Conservation (phyloP, 2,329 filamentous ascomycete genomes). For the Calonectria pteridis region DNA sequence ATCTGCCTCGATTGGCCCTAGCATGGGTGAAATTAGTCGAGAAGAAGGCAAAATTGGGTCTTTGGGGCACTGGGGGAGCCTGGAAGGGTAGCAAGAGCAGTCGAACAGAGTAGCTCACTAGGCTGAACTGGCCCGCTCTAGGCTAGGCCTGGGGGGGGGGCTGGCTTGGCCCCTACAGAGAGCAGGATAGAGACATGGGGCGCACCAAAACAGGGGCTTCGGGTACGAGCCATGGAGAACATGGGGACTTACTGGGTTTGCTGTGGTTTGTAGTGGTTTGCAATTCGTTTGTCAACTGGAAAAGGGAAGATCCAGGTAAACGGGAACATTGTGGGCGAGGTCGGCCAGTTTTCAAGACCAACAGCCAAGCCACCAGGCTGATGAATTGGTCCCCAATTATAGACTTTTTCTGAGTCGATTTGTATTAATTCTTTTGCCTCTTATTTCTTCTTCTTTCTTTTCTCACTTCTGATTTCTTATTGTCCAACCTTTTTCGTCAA, state of each 20-base stretch:
- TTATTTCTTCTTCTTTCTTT: too few species aligned
- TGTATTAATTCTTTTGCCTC: not conserved
- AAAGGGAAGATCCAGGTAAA: constrained; percentile 16
- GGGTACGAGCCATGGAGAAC: constrained; percentile 31
- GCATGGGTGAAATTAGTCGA: constrained; percentile 8
- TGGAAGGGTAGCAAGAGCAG: constrained; percentile 11
- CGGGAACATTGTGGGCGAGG: constrained; percentile 23
- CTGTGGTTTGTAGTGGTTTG: constrained; percentile 20
- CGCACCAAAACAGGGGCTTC: not conserved
- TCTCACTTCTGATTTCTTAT: not conserved
- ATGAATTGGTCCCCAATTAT: not conserved
- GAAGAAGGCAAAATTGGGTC: constrained; percentile 7
- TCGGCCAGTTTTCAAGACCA: not conserved
- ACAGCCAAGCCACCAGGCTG: not conserved
- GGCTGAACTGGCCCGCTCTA: constrained; percentile 32
- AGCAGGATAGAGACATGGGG: constrained; percentile 2
- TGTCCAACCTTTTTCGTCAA: too few species aligned
- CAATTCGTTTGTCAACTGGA: constrained; percentile 2
- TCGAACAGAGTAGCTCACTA: constrained; percentile 22
- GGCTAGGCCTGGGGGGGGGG: not conserved
- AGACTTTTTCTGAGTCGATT: not conserved
- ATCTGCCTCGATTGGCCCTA: constrained; percentile 27
- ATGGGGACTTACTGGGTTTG: constrained; percentile 34
- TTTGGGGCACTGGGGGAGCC: constrained; percentile 24
- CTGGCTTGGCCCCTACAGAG: not conserved